Base-by-base conservation (phyloP, 345 rosid species). In the Garcia nutans region DNA sequence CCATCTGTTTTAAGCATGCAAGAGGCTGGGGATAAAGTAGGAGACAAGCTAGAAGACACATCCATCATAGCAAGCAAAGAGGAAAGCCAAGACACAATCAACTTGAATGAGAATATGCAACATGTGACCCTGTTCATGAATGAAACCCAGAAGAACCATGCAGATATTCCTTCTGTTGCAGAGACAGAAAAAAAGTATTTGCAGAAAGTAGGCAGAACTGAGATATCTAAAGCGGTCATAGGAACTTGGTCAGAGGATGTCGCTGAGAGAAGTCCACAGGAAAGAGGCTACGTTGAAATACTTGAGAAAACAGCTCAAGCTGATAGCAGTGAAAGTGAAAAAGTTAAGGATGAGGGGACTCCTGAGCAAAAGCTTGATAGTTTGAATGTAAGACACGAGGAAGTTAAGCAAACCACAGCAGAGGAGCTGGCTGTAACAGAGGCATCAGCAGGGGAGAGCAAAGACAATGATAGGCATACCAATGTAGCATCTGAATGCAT, bases 1-100 rank as follows among this genome's bases (percentile, higher is more conserved):
- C 67, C 69, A 73, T 59, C 80, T 47, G 62, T n/a, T 20, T 73
- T 82, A 64, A 68, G 75, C 44, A 65, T 7, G 23, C 33, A 74
- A 28, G 75, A 45, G 74, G 23, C 28, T 3, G 76, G 22, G 57
- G 41, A 31, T 60, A 79, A 66, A 45, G 70, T 55, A 10, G 70
- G 4, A 50, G 49, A 55, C 47, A 62, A 73, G 56, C 69, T 73
- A 52, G 74, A 66, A 77, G 74, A 79, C 26, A 61, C 65, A 65
- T 49, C 60, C 47, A 26, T 65, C 20, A 52, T 37, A 37, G 58
- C 61, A 66, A 60, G 58, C 2, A 55, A 24, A 8, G 57, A 64
- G 31, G 71, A 54, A 70, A 56, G 33, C 20, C 60, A 65, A 55
- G 59, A 55, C 52, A 47, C 23, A 50, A 57, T 65, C 0, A 76